Conservation (phyloP, 495 filamentous ascomycete genomes). For the Penicillium bovifimosum region DNA sequence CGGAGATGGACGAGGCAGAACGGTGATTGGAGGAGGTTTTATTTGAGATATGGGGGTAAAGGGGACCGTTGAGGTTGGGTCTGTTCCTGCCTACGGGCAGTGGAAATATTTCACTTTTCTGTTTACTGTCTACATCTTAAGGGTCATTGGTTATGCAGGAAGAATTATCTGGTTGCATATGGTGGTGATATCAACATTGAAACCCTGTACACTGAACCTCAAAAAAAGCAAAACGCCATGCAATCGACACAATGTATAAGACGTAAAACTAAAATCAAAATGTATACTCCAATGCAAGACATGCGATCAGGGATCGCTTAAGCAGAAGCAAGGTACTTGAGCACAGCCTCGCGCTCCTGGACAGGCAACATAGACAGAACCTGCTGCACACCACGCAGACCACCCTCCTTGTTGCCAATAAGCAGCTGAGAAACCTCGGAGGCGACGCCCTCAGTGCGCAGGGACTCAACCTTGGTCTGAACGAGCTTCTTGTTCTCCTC, state of each 20-base stretch:
- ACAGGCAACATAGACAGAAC: slow-evolving; percentile 80
- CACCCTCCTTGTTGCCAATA: slow-evolving; percentile 66
- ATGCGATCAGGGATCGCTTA: slow-evolving; percentile 16
- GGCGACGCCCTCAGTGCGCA: slow-evolving; percentile 72
- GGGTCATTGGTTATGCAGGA: not conserved
- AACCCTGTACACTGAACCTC: not conserved
- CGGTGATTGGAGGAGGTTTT: not conserved
- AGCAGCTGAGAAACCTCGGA: slow-evolving; percentile 74
- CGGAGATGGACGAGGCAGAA: not conserved
- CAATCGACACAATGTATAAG: not conserved
- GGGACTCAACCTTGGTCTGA: slow-evolving; percentile 66
- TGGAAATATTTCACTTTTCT: no score
- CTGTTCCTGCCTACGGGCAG: not conserved
- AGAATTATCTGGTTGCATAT: not conserved
- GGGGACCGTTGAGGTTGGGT: not conserved
- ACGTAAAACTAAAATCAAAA: not conserved
- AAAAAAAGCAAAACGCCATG: slow-evolving; percentile 2
- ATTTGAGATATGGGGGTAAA: not conserved
- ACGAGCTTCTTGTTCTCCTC: slow-evolving; percentile 88
- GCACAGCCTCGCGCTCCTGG: slow-evolving; percentile 76
- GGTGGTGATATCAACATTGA: not conserved
- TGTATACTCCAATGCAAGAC: not conserved
- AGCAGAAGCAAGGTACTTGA: slow-evolving; percentile 59
- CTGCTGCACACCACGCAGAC: slow-evolving; percentile 81
- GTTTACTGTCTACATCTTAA: not conserved